Evolutionary conservation across 371 early-diverging fungal species (phyloP).

Genomic region (Mortierella polycephala): DNA sequence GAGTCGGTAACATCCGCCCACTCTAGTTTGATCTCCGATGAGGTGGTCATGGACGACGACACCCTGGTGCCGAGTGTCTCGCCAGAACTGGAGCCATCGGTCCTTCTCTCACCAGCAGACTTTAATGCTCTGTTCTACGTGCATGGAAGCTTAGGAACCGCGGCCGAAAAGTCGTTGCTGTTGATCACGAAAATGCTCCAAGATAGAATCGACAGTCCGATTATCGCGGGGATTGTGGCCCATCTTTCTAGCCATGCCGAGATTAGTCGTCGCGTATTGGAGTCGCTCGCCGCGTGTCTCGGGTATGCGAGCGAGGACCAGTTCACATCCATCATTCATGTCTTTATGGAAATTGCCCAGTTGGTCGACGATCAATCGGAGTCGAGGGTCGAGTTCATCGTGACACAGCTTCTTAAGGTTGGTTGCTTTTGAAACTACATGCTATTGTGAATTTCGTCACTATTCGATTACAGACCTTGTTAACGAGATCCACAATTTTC

Average conservation of each 20-base stretch:
- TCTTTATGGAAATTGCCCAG: conserved; percentile 41
- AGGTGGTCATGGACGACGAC: conserved; percentile 3
- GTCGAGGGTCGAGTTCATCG: conserved; percentile 28
- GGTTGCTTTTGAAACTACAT: background rate
- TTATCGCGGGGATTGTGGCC: conserved; percentile 32
- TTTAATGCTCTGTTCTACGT: conserved; percentile 27
- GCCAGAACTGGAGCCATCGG: conserved; percentile 21
- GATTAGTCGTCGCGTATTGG: conserved; percentile 27
- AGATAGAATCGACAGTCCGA: conserved; percentile 32
- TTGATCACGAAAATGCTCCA: conserved; percentile 41
- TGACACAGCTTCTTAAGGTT: conserved; percentile 36
- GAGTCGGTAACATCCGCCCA: conserved; percentile 34
- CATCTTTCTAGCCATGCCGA: conserved; percentile 28
- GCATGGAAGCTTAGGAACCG: conserved; percentile 2
- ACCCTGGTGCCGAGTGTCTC: conserved; percentile 14
- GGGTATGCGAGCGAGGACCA: conserved; percentile 45
- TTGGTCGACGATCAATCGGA: conserved; percentile 25
- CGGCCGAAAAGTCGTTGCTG: conserved; percentile 17
- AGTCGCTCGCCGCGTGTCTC: conserved; percentile 18
- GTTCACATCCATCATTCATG: conserved; percentile 28
- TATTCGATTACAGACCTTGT: too few species aligned
- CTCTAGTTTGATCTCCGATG: conserved; percentile 40
- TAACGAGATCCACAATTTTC: background rate
- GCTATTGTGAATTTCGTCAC: background rate
- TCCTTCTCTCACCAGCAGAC: conserved; percentile 26